These are phyloP conservation scores for Avena atlantica DNA, from an alignment of 176 grass and related monocot species.

Conservation along the genomic window DNA sequence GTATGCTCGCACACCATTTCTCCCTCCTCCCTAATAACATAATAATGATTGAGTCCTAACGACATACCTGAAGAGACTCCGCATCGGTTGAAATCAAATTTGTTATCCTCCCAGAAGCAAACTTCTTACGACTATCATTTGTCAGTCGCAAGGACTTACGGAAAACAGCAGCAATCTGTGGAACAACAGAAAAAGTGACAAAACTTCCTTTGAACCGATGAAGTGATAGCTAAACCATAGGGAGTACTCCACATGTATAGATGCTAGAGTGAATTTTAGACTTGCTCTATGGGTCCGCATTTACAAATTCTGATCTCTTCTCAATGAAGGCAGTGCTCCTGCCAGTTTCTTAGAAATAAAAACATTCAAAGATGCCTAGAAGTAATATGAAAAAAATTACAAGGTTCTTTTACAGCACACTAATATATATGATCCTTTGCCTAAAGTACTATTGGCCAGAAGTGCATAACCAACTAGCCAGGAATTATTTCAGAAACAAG, in stretches of 20 bases:
- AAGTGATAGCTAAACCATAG: background rate
- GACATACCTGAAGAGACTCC: constrained; percentile 86
- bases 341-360: background rate
- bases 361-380: background rate
- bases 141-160: constrained; percentile 92
- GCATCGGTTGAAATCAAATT: constrained; percentile 99
- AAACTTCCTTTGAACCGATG: background rate
- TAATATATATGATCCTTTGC: background rate
- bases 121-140: constrained; percentile 81
- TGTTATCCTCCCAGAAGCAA: constrained; percentile 94
- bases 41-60: constrained; percentile 25
- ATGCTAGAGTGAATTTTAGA: background rate
- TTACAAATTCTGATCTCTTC: background rate
- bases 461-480: constrained; percentile 5
- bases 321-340: background rate
- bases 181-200: constrained; percentile 21
- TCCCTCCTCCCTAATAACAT: constrained; percentile 21
- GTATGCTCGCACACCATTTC: constrained; percentile 1
- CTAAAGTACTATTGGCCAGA: background rate
- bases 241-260: background rate
- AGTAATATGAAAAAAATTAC: constrained; percentile 3
- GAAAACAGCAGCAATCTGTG: constrained; percentile 93
- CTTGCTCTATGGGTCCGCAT: background rate
- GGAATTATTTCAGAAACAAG: background rate
- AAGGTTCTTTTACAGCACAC: background rate